Base-by-base conservation (phyloP, 2,329 filamentous ascomycete species). In the Alternaria sp. region DNA sequence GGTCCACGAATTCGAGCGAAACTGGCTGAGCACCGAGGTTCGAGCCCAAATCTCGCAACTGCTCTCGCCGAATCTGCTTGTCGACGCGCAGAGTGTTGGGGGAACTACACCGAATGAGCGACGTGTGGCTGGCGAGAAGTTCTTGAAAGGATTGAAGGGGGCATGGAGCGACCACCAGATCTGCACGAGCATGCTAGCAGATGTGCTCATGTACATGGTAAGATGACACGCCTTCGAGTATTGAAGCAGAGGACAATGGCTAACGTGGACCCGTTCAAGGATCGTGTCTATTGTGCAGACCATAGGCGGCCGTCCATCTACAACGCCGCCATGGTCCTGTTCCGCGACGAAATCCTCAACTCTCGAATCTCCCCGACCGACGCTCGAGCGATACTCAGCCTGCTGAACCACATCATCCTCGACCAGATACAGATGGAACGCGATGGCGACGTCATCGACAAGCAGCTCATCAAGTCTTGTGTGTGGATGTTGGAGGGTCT, bases 131-230 rank as follows among this genome's bases (percentile, higher is more conserved):
- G 94, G 94, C 49, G 93, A 97, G 79, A 89, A 86, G 73, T 96
- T 98, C 66, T 80, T 99, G 60, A 87, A 87, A 57, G 90, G 88
- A 0, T 79, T 98, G 14, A 90, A 90, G 69, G 85, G 89, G 59
- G 88, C 90, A 3, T 99, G 94, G 93, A 88, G 93, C 62, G 91
- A 96, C 64, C 94, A 99, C 75, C 92, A 94, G 75, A 87, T 92
- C 58, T 94, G 92, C 45, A 97, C 97, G 92, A 93, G 93, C 74
- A 98, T 98, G 94, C 90, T 93, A 52, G 93, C 94, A 4, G 95
- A 98, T 78, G 93, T 98, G 32, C 85, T 98, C 53, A 97, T 98
- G 93, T 97, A 97, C 75, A 92, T 99, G 84, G 86, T 88, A 74
- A 73, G 83, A 73, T 14, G n/a, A 2, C 12, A 18, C 10, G 22